phyloP scores from a whole-genome alignment of 2,329 filamentous ascomycete species.

The Knoxdaviesia proteae region DNA sequence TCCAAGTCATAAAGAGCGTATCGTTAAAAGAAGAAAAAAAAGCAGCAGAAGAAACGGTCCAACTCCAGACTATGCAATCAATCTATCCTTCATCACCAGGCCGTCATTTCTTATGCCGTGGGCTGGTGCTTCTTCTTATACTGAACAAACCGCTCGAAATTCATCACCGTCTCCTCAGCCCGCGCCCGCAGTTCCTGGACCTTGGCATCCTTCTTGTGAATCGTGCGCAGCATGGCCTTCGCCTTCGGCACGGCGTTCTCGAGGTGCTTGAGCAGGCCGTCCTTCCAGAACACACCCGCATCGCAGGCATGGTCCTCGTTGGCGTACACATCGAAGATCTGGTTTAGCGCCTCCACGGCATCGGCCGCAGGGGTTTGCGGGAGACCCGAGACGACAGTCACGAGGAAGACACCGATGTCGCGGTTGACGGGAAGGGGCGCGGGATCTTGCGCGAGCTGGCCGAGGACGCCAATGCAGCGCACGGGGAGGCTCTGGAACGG shows the following conservation, averaged over 20 bases:
- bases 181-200: constrained; percentile 33
- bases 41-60: neutral
- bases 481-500: constrained; percentile 42
- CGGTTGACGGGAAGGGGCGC: constrained; percentile 33
- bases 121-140: constrained; percentile 42
- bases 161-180: constrained; percentile 39
- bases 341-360: constrained; percentile 41
- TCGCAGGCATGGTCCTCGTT: constrained; percentile 39
- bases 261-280: constrained; percentile 36
- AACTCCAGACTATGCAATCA: neutral
- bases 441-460: constrained; percentile 36
- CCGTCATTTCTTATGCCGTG: constrained; percentile 4
- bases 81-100: neutral
- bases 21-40: neutral
- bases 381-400: constrained; percentile 29
- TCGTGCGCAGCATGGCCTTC: constrained; percentile 33
- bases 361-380: constrained; percentile 35
- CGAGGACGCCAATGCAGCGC: constrained; percentile 46
- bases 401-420: constrained; percentile 41
- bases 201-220: constrained; percentile 32
- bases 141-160: constrained; percentile 37
- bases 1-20: neutral
- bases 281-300: constrained; percentile 41
- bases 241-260: constrained; percentile 31
- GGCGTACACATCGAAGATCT: constrained; percentile 46